Evolutionary conservation across 495 filamentous ascomycete species (phyloP), one percentile per base, ranked within the genome.

Genomic region (Thermothielavioides terrestris): DNA sequence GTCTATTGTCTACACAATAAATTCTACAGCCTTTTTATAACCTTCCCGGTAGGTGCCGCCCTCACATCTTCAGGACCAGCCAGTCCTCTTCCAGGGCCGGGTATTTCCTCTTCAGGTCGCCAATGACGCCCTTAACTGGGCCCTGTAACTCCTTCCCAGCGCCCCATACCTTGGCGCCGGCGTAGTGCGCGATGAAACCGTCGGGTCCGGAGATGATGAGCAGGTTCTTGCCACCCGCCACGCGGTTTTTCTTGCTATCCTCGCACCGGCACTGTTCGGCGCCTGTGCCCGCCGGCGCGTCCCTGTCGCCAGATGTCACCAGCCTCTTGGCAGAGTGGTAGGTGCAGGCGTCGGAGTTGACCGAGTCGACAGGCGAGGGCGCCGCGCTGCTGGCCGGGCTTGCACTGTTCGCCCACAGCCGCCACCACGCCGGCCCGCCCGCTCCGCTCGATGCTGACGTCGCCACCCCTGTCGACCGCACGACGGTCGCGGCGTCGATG

Each of bases 191-290:
- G 39, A 96, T 77, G 68, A 97, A 98, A 14, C 92, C 90, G 35
- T 92, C 87, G 0, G 92, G 90, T 0, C 92, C 92, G 2, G 88
- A 90, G 4, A 97, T 72, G 41, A 94, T 68, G 23, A 96, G 69
- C 36, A 94, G 54, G 49, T 80, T 85, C 52, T 66, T 75, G 5
- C 69, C 63, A 9, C 52, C 42, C 9, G 12, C 2, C 7, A 48
- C 45, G 14, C 26, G 20, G 0, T 28, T 12, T 8, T 48, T 44
- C 5, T 28, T 8, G 11, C 0, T 15, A 11, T 49, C 50, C 6
- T 36, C 14, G 27, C 58, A 55, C 25, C 20, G 17, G 26, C 45
- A 48, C 10, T 0, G 7, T 17, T 41, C 4, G 38, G 2, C 10
- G 26, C 15, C 41, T 2, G 26, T 6, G 30, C 38, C 42, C 3